Conservation (phyloP, 345 rosid species). For the Dipteronia dyeriana region DNA sequence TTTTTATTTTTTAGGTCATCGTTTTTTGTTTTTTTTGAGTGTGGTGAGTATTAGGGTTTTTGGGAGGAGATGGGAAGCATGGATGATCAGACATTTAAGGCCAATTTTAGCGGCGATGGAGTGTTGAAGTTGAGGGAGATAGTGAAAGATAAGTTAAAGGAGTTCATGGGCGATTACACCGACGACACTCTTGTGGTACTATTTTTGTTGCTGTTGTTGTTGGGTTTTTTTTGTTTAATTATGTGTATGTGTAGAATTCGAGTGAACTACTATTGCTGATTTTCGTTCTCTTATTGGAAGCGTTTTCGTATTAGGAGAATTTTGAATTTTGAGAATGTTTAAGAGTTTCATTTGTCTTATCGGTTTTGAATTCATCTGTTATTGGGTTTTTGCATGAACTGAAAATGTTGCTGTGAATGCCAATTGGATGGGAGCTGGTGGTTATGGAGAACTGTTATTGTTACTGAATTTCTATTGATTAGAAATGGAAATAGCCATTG, state of each 20-base stretch:
- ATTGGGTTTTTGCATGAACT: neutral
- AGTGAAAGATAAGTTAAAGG: constrained; percentile 81
- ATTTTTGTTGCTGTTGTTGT: neutral
- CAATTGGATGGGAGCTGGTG: neutral
- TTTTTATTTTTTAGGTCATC: neutral
- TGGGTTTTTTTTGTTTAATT: neutral
- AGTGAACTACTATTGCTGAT: constrained; percentile 7
- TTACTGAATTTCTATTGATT: no score
- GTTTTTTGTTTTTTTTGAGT: no score
- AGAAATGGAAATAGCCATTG: no score
- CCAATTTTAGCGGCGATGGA: constrained; percentile 74
- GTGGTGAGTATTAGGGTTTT: constrained; percentile 27
- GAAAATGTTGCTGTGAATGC: neutral
- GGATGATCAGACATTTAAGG: constrained; percentile 77
- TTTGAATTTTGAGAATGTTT: neutral
- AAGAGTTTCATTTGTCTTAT: neutral
- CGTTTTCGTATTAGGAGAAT: neutral
- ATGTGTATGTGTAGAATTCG: neutral
- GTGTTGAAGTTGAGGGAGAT: constrained; percentile 63
- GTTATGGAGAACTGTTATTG: neutral
- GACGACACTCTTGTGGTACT: constrained; percentile 96
- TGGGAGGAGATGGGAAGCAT: constrained; percentile 54
- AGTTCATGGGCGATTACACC: constrained; percentile 96
- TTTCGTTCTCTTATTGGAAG: neutral
- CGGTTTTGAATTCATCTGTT: neutral